Conservation (phyloP, 2,329 filamentous ascomycete genomes). For the Penicillium corylophilum region DNA sequence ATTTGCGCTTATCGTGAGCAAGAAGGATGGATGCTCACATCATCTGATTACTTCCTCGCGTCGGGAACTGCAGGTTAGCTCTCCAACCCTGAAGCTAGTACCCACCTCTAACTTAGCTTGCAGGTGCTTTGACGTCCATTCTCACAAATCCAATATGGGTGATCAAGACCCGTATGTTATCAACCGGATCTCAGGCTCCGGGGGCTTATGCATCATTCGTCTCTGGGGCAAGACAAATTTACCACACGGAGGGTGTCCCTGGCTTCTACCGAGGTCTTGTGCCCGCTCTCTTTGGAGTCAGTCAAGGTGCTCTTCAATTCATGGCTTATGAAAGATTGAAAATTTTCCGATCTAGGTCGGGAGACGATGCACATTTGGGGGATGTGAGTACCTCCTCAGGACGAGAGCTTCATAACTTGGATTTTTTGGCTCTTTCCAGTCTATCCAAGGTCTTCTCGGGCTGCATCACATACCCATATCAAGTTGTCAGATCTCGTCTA, state of each 20-base stretch:
- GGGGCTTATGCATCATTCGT: conserved; percentile 81
- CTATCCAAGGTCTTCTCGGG: conserved; percentile 83
- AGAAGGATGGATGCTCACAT: conserved; percentile 47
- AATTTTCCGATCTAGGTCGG: conserved; percentile 54
- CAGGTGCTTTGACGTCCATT: conserved; percentile 71
- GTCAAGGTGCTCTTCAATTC: conserved; percentile 92
- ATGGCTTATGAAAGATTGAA: conserved; percentile 84
- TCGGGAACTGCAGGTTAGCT: conserved; percentile 60
- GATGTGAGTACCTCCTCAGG: conserved; percentile 19
- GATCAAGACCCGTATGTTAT: conserved; percentile 94
- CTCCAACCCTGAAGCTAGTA: not conserved
- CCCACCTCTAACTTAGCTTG: conserved; percentile 1
- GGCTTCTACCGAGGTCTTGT: conserved; percentile 88
- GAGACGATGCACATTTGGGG: conserved; percentile 26
- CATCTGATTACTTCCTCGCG: conserved; percentile 76
- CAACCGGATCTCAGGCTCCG: conserved; percentile 68
- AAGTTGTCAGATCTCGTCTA: conserved; percentile 82
- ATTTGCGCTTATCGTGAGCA: conserved; percentile 44
- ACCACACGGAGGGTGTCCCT: conserved; percentile 66
- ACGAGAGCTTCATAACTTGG: conserved; percentile 62
- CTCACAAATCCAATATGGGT: conserved; percentile 98
- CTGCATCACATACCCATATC: conserved; percentile 90
- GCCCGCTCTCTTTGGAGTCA: conserved; percentile 80
- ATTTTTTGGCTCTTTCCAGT: conserved; percentile 78
- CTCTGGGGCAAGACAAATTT: conserved; percentile 67